A percentile compares a stretch with the other conserved stretches of the same genome.
Conservation (phyloP, 177 flowering plant species). For the Vitis hybrid region DNA sequence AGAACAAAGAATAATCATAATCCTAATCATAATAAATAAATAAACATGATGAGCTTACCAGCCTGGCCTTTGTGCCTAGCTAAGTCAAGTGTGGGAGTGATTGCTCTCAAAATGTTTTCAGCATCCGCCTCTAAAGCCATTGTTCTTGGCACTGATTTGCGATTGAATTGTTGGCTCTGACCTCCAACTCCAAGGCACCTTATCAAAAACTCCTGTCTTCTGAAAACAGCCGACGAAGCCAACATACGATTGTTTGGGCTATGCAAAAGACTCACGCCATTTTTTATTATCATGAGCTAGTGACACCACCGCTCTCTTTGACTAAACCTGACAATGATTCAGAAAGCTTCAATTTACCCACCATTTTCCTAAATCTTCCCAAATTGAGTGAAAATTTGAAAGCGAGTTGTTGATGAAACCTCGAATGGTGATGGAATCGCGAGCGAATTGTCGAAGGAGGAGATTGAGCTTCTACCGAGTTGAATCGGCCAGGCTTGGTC, state of each 20-base stretch:
- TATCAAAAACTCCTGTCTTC: constrained; percentile 74
- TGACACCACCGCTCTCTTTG: not conserved
- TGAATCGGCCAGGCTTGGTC: no score
- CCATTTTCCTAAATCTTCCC: not conserved
- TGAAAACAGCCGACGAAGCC: constrained; percentile 43
- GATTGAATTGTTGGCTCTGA: constrained; percentile 13
- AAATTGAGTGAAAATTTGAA: no score
- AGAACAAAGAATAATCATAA: no score
- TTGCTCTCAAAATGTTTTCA: constrained; percentile 55
- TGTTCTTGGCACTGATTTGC: constrained; percentile 16
- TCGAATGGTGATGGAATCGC: no score
- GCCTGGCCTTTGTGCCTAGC: constrained; percentile 90
- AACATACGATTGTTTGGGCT: constrained; percentile 24
- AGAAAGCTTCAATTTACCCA: not conserved
- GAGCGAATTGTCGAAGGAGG: no score
- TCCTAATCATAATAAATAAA: not conserved
- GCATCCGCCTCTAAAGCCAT: constrained; percentile 67
- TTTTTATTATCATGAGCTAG: constrained; percentile 22
- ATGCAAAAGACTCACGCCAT: constrained; percentile 33
- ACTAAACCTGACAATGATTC: not conserved
- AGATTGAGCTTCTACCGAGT: no score
- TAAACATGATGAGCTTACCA: constrained; percentile 36
- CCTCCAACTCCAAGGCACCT: constrained; percentile 59
- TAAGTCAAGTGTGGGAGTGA: constrained; percentile 71
- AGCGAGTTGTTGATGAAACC: no score